A percentile compares a stretch with the other conserved stretches of the same genome.
phyloP scores from a whole-genome alignment of 495 filamentous ascomycete genomes.

The Aspergillus affinis region DNA sequence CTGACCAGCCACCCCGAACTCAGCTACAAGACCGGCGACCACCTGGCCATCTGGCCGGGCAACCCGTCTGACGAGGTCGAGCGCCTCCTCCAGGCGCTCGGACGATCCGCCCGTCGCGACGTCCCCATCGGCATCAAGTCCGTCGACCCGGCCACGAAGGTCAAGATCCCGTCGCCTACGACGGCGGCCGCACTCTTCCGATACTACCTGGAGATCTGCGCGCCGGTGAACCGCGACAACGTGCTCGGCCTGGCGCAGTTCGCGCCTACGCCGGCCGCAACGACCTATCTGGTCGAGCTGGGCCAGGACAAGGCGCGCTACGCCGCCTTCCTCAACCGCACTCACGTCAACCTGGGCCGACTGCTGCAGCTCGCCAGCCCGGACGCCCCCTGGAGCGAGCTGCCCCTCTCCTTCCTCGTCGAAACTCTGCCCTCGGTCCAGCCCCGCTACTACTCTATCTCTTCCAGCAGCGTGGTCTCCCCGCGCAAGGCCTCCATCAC shows the following conservation, averaged over 20 bases:
- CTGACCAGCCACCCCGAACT: slow-evolving; percentile 46
- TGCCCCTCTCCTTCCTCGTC: slow-evolving; percentile 47
- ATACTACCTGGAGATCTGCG: slow-evolving; percentile 53
- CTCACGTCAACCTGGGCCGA: slow-evolving; percentile 42
- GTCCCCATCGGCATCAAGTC: slow-evolving; percentile 33
- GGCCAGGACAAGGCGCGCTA: slow-evolving; percentile 37
- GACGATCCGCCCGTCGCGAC: slow-evolving; percentile 25
- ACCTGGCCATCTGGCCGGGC: slow-evolving; percentile 69
- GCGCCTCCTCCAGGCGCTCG: slow-evolving; percentile 37
- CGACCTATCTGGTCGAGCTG: slow-evolving; percentile 31
- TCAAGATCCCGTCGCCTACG: slow-evolving; percentile 45
- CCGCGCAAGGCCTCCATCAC: slow-evolving; percentile 46
- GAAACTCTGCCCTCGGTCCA: slow-evolving; percentile 43
- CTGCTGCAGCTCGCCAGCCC: slow-evolving; percentile 32
- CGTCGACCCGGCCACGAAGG: slow-evolving; percentile 32
- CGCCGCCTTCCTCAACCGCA: slow-evolving; percentile 29
- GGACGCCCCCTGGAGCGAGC: slow-evolving; percentile 30
- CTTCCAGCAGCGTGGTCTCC: slow-evolving; percentile 46
- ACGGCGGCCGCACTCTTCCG: slow-evolving; percentile 41
- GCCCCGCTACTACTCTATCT: slow-evolving; percentile 56
- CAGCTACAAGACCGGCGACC: slow-evolving; percentile 71
- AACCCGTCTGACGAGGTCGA: slow-evolving; percentile 58
- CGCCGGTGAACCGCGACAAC: slow-evolving; percentile 43
- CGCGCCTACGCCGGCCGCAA: slow-evolving; percentile 39
- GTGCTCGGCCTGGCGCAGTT: slow-evolving; percentile 44